Conservation (phyloP, 1,139 yeast species). For the Candida neerlandica region DNA sequence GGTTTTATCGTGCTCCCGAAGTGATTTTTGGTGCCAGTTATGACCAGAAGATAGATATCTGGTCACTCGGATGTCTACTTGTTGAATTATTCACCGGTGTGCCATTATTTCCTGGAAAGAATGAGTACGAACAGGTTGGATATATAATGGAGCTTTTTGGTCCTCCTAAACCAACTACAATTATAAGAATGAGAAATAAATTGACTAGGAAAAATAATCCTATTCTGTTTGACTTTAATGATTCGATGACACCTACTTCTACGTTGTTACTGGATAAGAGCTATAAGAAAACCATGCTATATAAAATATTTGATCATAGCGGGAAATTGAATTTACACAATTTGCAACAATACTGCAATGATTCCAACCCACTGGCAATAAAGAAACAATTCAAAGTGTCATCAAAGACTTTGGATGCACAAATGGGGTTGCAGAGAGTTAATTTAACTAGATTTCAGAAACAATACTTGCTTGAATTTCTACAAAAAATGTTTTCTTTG, state of each 20-base stretch:
- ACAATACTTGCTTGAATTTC: slow-evolving; percentile 29
- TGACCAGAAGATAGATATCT: slow-evolving; percentile 68
- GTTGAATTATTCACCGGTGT: slow-evolving; percentile 67
- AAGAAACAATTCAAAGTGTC: slow-evolving; percentile 32
- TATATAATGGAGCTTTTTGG: slow-evolving; percentile 65
- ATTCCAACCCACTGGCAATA: slow-evolving; percentile 23
- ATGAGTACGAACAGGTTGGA: slow-evolving; percentile 68
- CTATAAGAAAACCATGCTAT: slow-evolving; percentile 35
- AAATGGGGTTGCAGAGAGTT: slow-evolving; percentile 34
- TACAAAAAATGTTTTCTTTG: slow-evolving; percentile 54
- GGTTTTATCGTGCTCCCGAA: slow-evolving; percentile 76
- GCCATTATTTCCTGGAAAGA: slow-evolving; percentile 71
- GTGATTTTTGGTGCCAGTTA: slow-evolving; percentile 80
- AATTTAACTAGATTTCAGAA: slow-evolving; percentile 10
- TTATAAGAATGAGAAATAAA: slow-evolving; percentile 26
- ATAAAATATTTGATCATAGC: slow-evolving; percentile 41
- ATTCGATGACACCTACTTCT: not conserved
- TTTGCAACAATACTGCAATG: slow-evolving; percentile 24
- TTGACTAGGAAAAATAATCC: slow-evolving; percentile 20
- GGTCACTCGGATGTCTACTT: slow-evolving; percentile 77
- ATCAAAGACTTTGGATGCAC: slow-evolving; percentile 41
- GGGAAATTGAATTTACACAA: slow-evolving; percentile 39
- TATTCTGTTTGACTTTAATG: not conserved
- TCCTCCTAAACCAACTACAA: slow-evolving; percentile 46
- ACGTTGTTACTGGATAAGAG: slow-evolving; percentile 25